Base-by-base conservation (phyloP, 768 basidiomycete genomes). In the Boletellus emodensis region DNA sequence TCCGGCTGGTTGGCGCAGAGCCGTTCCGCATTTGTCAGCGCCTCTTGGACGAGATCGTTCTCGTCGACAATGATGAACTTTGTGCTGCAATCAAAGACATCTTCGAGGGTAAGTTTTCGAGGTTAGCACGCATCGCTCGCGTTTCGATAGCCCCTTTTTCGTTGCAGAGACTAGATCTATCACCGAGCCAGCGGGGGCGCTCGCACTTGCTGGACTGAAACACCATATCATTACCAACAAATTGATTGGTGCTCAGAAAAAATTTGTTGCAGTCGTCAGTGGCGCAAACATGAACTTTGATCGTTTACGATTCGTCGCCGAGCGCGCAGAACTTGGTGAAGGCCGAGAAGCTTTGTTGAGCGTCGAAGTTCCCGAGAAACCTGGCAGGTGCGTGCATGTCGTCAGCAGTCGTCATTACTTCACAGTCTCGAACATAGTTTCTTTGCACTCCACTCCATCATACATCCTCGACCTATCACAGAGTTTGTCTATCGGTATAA, bases 211-310 rank as follows among this genome's bases (percentile, higher is more conserved):
- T 15, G 93, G 92, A 11, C 74, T 97, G 46, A 99, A 98, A 66
- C 83, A 82, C 12, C 80, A 95, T 65, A 93, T 99, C 59, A 56
- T 82, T 32, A 71, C 84, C 51, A 90, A 96, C 67, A 78, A 85
- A 45, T 81, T 98, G 32, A 59, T 93, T 45, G 90, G 90, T 34
- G 83, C 89, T 2, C 78, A 87, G 49, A 91, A 91, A 72, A 84
- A 81, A 50, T 96, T 94, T 56, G 94, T 97, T 28, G 94, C 82
- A 6, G 84, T 97, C 46, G 73, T 98, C 55, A 94, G 91, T 61
- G 96, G 96, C 18, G 96, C 95, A 15, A 98, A 99, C 71, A 96
- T 99, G 91, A 98, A 99, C 72, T 99, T 99, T 69, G 90, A 93
- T 62, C 83, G 95, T 38, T 70, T 99, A 40, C 83, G 96, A 10